phyloP scores from a whole-genome alignment of 108 stramenopile genomes.

The Pseudonitzschia multiseries region DNA sequence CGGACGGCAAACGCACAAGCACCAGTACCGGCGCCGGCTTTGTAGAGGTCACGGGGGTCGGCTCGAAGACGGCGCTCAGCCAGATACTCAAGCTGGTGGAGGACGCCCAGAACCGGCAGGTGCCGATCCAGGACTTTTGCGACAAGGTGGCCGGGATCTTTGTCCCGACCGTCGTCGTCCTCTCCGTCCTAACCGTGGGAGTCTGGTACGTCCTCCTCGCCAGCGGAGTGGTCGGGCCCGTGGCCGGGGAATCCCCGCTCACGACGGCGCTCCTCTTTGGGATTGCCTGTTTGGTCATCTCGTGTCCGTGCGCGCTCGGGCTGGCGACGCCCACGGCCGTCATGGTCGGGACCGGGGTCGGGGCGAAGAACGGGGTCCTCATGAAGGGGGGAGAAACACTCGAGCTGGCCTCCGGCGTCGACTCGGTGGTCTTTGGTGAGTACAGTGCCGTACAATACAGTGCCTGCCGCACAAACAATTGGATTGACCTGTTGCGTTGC shows the following conservation, averaged over 20 bases:
- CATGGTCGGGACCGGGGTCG: conserved; percentile 88
- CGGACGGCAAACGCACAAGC: no score
- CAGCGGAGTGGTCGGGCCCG: conserved; percentile 27
- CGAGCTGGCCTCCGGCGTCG: conserved; percentile 80
- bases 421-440: conserved; percentile 81
- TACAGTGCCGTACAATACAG: no score
- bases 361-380: conserved; percentile 90
- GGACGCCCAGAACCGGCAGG: conserved; percentile 90
- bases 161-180: conserved; percentile 77
- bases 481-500: no score
- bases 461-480: no score
- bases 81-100: conserved; percentile 90
- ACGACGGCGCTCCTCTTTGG: conserved; percentile 58
- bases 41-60: conserved; percentile 80
- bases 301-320: conserved; percentile 97
- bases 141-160: conserved; percentile 92
- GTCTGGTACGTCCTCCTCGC: conserved; percentile 57
- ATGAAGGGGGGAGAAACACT: conserved; percentile 97
- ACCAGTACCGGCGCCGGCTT: conserved; percentile 37
- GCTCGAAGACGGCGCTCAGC: conserved; percentile 67
- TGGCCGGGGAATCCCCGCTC: conserved; percentile 33
- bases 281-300: conserved; percentile 91
- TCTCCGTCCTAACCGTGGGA: conserved; percentile 69
- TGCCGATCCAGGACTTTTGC: conserved; percentile 91
- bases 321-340: conserved; percentile 97